Percentiles rank a stretch among this genome's conserved stretches.
Evolutionary conservation across 768 basidiomycete species (phyloP).

Genomic region (Candolleomyces efflorescens): DNA sequence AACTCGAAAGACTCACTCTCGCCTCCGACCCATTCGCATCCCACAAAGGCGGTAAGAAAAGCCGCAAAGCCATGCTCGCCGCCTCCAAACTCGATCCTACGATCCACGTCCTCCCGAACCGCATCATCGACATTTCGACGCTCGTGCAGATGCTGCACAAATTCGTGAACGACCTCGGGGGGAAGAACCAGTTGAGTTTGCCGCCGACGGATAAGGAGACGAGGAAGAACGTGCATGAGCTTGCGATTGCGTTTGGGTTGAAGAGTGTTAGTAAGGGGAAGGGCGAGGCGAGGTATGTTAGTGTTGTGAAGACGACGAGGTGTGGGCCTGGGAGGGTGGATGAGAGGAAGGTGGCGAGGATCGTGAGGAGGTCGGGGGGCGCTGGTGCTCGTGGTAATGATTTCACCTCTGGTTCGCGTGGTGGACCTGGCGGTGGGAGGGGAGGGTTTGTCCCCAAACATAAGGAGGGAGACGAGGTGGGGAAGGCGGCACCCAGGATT

Average conservation of each 20-base stretch:
- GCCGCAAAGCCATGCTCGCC: slow-evolving; percentile 60
- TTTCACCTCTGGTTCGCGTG: slow-evolving; percentile 30
- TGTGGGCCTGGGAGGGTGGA: slow-evolving; percentile 49
- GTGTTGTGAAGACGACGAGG: slow-evolving; percentile 62
- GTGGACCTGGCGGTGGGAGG: slow-evolving; percentile 15
- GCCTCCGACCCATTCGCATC: slow-evolving; percentile 59
- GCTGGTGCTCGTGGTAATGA: slow-evolving; percentile 28
- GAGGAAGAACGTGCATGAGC: slow-evolving; percentile 71
- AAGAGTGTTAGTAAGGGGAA: slow-evolving; percentile 74
- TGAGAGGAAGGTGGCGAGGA: slow-evolving; percentile 53
- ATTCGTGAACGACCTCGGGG: slow-evolving; percentile 59
- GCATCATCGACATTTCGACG: slow-evolving; percentile 60
- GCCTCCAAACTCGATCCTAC: slow-evolving; percentile 41
- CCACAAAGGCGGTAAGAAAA: slow-evolving; percentile 68
- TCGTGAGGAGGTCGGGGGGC: slow-evolving; percentile 34
- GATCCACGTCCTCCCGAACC: slow-evolving; percentile 40
- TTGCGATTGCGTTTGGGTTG: slow-evolving; percentile 75
- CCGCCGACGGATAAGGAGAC: slow-evolving; percentile 76
- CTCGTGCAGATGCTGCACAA: slow-evolving; percentile 65
- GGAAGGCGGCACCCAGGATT: slow-evolving; percentile 84
- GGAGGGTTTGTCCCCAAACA: slow-evolving; percentile 40
- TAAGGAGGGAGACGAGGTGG: slow-evolving; percentile 84
- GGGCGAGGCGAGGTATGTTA: slow-evolving; percentile 70
- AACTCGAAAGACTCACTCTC: slow-evolving; percentile 46
- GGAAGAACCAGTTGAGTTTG: slow-evolving; percentile 52